Evolutionary conservation across 352 stramenopile species (phyloP).

Genomic region (Pythium aphanidermatum): DNA sequence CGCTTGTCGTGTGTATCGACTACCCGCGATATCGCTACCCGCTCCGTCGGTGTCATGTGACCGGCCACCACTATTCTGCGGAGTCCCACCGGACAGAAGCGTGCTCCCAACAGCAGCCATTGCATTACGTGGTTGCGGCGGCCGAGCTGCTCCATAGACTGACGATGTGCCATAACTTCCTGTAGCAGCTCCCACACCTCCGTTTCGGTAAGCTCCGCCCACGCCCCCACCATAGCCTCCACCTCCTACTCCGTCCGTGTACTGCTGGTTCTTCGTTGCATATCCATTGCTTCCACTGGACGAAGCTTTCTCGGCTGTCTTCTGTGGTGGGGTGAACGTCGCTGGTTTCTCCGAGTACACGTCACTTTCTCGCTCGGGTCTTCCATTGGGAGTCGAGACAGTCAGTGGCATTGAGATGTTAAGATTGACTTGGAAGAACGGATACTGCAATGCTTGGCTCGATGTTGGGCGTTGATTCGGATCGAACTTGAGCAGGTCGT

Average conservation of each 20-base stretch:
- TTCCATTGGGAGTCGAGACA: slow-evolving; percentile 51
- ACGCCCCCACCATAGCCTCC: slow-evolving; percentile 37
- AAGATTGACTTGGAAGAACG: slow-evolving; percentile 91
- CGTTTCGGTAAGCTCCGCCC: slow-evolving; percentile 18
- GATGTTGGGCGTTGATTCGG: slow-evolving; percentile 91
- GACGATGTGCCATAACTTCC: slow-evolving; percentile 7
- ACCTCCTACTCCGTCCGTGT: slow-evolving; percentile 35
- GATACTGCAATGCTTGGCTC: slow-evolving; percentile 91
- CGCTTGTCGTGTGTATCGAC: slow-evolving; percentile 73
- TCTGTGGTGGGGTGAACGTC: slow-evolving; percentile 56
- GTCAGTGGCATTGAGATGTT: slow-evolving; percentile 69
- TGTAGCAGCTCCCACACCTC: slow-evolving; percentile 5
- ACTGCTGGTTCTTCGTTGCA: slow-evolving; percentile 46
- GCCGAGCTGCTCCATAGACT: slow-evolving; percentile 36
- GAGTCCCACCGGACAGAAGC: slow-evolving; percentile 47
- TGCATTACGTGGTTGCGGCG: slow-evolving; percentile 46
- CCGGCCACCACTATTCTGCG: slow-evolving; percentile 33
- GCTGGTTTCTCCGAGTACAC: slow-evolving; percentile 29
- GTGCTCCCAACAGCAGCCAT: slow-evolving; percentile 67
- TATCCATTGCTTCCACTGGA: slow-evolving; percentile 45
- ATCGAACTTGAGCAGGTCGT: slow-evolving; percentile 91
- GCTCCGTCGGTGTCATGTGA: slow-evolving; percentile 43
- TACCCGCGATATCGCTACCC: slow-evolving; percentile 40
- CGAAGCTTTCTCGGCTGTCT: slow-evolving; percentile 33
- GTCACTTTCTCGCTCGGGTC: slow-evolving; percentile 33